Percentiles rank a stretch among this genome's conserved stretches.
Evolutionary conservation across 257 asterid genomes (phyloP).

Genomic region (Leptodermis oblonga): DNA sequence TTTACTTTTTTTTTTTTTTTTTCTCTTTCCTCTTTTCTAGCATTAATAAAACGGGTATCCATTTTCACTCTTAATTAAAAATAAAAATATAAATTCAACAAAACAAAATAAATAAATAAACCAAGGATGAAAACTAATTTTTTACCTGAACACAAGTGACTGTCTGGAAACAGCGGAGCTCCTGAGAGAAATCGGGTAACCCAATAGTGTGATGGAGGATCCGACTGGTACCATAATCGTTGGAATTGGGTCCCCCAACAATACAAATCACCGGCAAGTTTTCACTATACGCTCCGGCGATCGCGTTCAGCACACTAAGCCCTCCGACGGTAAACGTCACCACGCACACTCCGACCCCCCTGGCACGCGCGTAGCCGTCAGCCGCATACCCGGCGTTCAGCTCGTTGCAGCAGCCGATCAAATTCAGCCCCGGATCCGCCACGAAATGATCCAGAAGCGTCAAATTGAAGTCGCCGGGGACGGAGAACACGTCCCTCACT

Average conservation of each 20-base stretch:
- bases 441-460: constrained; percentile 57
- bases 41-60: no score
- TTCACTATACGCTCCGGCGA: constrained; percentile 84
- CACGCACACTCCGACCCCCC: constrained; percentile 73
- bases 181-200: constrained; percentile 72
- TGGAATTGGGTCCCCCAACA: constrained; percentile 78
- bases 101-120: no score
- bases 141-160: constrained; percentile 70
- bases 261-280: constrained; percentile 73
- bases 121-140: no score
- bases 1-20: no score
- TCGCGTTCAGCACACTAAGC: constrained; percentile 67
- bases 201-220: constrained; percentile 70
- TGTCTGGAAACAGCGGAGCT: constrained; percentile 63
- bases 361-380: constrained; percentile 69
- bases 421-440: constrained; percentile 61
- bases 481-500: constrained; percentile 62
- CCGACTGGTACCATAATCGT: constrained; percentile 64
- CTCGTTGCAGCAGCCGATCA: constrained; percentile 79
- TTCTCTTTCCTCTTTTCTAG: no score
- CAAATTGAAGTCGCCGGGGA: constrained; percentile 74
- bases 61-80: no score
- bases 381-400: constrained; percentile 81
- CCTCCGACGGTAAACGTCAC: constrained; percentile 87
- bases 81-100: no score